These are phyloP conservation scores for Piper longum DNA, from an alignment of 164 flowering plant genomes.

Conservation along the genomic window DNA sequence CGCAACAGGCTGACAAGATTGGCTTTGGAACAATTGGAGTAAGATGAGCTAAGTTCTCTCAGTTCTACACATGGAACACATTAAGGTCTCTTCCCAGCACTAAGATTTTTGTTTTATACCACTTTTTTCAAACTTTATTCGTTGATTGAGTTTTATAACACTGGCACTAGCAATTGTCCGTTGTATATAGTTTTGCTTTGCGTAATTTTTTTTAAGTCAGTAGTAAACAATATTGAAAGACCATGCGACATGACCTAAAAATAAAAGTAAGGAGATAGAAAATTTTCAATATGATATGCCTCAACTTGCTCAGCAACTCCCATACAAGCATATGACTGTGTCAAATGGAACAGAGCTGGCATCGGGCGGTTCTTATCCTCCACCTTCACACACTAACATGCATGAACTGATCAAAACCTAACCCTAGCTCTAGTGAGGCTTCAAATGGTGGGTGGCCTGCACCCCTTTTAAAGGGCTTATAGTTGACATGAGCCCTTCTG, in stretches of 20 bases:
- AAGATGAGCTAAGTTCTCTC: conserved; percentile 3
- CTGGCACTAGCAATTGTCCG: background rate
- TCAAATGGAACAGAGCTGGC: conserved; percentile 1
- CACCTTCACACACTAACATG: background rate
- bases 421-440: background rate
- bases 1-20: conserved; percentile 5
- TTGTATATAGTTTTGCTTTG: background rate
- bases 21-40: conserved; percentile 2
- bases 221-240: background rate
- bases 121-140: background rate
- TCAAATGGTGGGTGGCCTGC: background rate
- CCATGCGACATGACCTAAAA: background rate
- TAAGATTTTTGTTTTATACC: background rate
- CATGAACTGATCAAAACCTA: background rate
- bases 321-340: background rate
- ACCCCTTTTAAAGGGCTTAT: background rate
- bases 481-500: background rate
- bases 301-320: background rate
- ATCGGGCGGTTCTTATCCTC: conserved; percentile 8
- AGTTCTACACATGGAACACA: conserved; percentile 7
- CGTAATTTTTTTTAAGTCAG: background rate
- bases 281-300: conserved; percentile 1
- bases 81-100: conserved; percentile 7
- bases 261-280: background rate
- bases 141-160: background rate